phyloP scores from a whole-genome alignment of 352 stramenopile genomes.

The Globisporangium takayamanum region DNA sequence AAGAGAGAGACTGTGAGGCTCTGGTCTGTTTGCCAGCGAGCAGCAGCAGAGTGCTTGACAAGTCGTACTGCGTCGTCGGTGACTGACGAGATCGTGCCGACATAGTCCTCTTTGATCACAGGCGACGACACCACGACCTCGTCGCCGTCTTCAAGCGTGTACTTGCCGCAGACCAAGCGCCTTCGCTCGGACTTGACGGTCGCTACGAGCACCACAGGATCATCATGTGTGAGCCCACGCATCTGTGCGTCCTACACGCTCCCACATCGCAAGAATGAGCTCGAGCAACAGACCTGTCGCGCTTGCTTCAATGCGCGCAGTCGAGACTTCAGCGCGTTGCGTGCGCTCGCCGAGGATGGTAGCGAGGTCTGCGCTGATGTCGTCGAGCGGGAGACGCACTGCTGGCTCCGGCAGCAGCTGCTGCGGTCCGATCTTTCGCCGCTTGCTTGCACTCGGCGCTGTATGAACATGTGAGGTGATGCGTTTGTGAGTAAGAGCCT shows the following conservation, averaged over 20 bases:
- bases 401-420: conserved; percentile 26
- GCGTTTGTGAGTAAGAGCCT: neutral
- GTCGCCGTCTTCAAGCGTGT: conserved; percentile 77
- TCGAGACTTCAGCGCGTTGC: conserved; percentile 17
- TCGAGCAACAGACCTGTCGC: conserved; percentile 18
- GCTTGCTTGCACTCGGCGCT: conserved; percentile 27
- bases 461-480: too few species aligned
- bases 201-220: neutral
- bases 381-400: conserved; percentile 46
- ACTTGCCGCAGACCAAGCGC: conserved; percentile 56
- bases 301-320: conserved; percentile 16
- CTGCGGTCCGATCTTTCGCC: conserved; percentile 35
- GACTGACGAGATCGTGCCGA: conserved; percentile 72
- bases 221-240: too few species aligned
- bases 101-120: conserved; percentile 62
- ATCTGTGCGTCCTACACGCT: neutral
- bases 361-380: conserved; percentile 48
- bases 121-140: conserved; percentile 65
- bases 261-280: neutral
- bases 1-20: neutral
- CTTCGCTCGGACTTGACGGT: conserved; percentile 51
- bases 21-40: neutral
- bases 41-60: neutral
- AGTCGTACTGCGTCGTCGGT: conserved; percentile 48
- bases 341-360: conserved; percentile 39